Evolutionary conservation across 495 filamentous ascomycete genomes (phyloP), one percentile per base, ranked within the genome.

Genomic region (Lentithecium fluviatile): DNA sequence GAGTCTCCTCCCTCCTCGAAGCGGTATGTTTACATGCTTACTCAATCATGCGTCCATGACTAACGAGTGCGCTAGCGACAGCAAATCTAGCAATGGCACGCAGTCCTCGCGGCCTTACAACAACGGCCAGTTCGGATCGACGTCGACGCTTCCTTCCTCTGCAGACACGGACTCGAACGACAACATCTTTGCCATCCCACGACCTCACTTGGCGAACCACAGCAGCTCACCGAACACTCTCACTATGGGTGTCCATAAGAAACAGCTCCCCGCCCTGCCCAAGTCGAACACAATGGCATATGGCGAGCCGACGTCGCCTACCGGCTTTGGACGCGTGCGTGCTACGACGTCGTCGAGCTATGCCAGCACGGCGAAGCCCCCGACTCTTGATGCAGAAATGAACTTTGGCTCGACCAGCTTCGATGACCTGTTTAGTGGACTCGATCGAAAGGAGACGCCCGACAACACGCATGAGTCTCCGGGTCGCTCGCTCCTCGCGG

Each of bases 261-360:
- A 65, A 21, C 24, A 49, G 23, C 62, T 60, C 11, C 61, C 62
- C 8, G 2, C 43, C 1, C 13, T 52, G n/a, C 52, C 64, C 20
- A 52, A 50, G 21, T 17, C 56, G 12, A 46, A 38, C 13, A 24
- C 51, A 20, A 26, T 36, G n/a, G 37, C 32, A 62, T 24, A 34
- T 43, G 52, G 37, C 53, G 42, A 21, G 19, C 42, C 47, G 34
- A 37, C 45, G 25, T n/a, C 36, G n/a, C 20, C 23, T 11, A 10
- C 42, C 17, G 20, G 54, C 19, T 40, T 40, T 26, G 53, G 58
- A 20, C 53, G 64, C 7, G 24, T 19, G 10, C 64, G 64, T 10
- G 64, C 73, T 1, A 59, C 67, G 60, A 76, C 74, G 0, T 66
- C 64, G 5, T 73, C 70, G 12, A 75, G 73, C 59, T 75, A 76